phyloP scores from a whole-genome alignment of 2,329 filamentous ascomycete genomes.

The Diaporthe velutina region DNA sequence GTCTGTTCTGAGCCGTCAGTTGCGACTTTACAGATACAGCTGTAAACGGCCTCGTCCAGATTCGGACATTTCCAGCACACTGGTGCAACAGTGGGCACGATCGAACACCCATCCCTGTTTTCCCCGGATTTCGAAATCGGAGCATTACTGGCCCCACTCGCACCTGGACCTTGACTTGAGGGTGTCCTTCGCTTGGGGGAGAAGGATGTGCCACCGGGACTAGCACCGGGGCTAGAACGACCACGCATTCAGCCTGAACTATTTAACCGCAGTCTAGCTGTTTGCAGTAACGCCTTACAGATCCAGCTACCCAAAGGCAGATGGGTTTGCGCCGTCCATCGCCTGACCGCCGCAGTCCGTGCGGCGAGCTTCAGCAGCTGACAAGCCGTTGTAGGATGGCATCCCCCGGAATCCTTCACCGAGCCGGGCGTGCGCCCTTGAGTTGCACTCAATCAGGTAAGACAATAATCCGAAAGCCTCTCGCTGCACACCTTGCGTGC shows the following conservation, averaged over 20 bases:
- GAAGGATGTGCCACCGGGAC: too few species aligned
- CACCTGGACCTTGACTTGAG: not conserved
- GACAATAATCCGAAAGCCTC: too few species aligned
- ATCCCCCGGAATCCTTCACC: too few species aligned
- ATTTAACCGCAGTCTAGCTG: slow-evolving; percentile 16
- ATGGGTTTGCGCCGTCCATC: not conserved
- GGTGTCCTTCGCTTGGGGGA: not conserved
- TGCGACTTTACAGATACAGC: not conserved
- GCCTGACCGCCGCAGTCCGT: not conserved
- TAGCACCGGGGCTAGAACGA: not conserved
- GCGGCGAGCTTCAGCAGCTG: not conserved
- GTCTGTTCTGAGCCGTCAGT: not conserved
- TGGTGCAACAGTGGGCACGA: not conserved
- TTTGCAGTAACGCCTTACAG: not conserved
- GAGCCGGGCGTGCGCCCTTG: not conserved
- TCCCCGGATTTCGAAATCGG: slow-evolving; percentile 23
- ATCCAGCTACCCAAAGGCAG: too few species aligned
- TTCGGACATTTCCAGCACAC: not conserved
- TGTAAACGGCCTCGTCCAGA: not conserved
- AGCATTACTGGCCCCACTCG: not conserved
- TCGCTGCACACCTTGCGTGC: not conserved
- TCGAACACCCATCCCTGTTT: not conserved
- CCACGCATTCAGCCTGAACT: slow-evolving; percentile 15
- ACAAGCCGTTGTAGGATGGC: not conserved
- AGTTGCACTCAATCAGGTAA: not conserved